Evolutionary conservation across 139 green algal species (phyloP).

Genomic region (Coccomyxa sp.): DNA sequence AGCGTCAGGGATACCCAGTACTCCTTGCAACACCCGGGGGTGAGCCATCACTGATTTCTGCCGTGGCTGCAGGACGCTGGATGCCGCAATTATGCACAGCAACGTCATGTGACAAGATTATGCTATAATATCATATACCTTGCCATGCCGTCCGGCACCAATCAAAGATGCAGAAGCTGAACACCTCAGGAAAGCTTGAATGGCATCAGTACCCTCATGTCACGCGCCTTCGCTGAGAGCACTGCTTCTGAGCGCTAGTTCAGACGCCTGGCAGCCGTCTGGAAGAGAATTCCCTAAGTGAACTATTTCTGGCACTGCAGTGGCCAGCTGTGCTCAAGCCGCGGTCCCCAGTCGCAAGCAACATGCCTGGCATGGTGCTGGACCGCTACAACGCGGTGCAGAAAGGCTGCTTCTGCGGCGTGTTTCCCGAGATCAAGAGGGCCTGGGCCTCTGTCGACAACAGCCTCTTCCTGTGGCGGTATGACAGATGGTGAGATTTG

Average conservation of each 20-base stretch:
- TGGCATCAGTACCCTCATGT: neutral
- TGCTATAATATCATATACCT: neutral
- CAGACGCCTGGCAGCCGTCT: no score
- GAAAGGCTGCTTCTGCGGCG: conserved; percentile 84
- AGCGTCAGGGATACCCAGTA: conserved; percentile 69
- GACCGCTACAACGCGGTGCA: conserved; percentile 74
- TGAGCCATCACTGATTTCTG: conserved; percentile 36
- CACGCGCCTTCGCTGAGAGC: no score
- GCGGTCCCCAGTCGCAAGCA: conserved; percentile 47
- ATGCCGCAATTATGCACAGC: neutral
- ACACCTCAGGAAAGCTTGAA: neutral
- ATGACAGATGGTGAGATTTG: conserved; percentile 58
- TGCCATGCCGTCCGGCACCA: neutral
- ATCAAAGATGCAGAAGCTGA: neutral
- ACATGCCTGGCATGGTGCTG: conserved; percentile 74
- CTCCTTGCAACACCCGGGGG: conserved; percentile 51
- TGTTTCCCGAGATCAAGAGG: conserved; percentile 77
- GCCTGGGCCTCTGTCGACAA: conserved; percentile 93
- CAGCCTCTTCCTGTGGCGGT: conserved; percentile 88
- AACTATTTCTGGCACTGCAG: no score
- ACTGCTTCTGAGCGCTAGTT: no score
- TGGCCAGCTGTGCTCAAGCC: conserved; percentile 68
- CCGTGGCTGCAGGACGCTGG: no score
- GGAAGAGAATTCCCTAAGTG: no score
- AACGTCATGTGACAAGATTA: neutral